These are phyloP conservation scores for Heterobasidion irregulare DNA, from an alignment of 1,284 basidiomycete species.

Conservation along the genomic window DNA sequence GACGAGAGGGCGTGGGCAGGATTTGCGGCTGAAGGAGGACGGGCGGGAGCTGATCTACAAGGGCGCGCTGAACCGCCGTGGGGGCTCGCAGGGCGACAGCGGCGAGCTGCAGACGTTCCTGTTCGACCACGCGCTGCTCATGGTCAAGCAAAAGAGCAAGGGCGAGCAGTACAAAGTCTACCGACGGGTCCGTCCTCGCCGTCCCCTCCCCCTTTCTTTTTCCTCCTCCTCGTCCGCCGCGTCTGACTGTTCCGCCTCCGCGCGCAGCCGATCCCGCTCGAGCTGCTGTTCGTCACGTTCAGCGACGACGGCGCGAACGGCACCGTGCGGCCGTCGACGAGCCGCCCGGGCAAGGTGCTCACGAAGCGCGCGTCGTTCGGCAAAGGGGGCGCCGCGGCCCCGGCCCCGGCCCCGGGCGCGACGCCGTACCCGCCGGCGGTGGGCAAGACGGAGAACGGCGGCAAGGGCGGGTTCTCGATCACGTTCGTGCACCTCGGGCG, in stretches of 20 bases:
- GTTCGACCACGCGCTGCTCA: constrained; percentile 94
- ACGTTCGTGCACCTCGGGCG: constrained; percentile 92
- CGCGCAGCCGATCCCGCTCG: constrained; percentile 86
- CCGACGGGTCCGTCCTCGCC: constrained; percentile 59
- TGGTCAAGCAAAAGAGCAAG: constrained; percentile 93
- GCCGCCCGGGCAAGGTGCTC: neutral
- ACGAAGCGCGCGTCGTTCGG: neutral
- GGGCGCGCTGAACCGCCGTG: constrained; percentile 88
- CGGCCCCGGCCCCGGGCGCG: neutral
- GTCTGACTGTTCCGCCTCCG: constrained; percentile 6
- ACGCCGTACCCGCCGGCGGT: constrained; percentile 25
- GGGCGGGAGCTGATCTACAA: constrained; percentile 91
- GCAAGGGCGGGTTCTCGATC: constrained; percentile 86
- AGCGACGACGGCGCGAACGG: constrained; percentile 51
- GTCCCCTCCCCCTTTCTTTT: neutral
- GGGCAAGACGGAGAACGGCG: constrained; percentile 36
- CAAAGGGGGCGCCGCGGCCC: no score
- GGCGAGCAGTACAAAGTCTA: constrained; percentile 93
- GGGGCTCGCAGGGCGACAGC: constrained; percentile 66
- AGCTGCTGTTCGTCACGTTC: constrained; percentile 81
- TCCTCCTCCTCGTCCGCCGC: constrained; percentile 1
- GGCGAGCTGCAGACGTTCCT: constrained; percentile 92
- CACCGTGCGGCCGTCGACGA: neutral
- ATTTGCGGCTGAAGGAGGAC: constrained; percentile 82
- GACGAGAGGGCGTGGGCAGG: constrained; percentile 31